Evolutionary conservation across 495 filamentous ascomycete species (phyloP), one percentile per base, ranked within the genome.

Genomic region (Trichocladium uniseriatum): DNA sequence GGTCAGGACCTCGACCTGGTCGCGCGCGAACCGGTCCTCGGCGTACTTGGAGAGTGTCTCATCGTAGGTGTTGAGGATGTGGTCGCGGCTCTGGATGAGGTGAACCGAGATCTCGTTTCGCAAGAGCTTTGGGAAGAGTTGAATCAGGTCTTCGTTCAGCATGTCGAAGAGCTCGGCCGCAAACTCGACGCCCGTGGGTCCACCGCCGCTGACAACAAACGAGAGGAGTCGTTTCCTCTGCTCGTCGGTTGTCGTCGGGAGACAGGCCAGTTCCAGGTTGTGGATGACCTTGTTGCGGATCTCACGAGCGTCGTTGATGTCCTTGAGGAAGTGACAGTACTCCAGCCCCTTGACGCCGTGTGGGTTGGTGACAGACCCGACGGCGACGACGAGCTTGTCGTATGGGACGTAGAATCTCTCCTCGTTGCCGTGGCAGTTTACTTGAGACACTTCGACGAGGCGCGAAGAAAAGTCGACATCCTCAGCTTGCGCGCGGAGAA

Each of bases 21-120:
- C 92, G 54, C 89, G 88, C 28, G 84, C 78, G 59, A 99, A 97
- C 22, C 83, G 85, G 57, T 84, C 73, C 69, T 99, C 94, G 46
- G 94, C 94, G 62, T 88, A 99, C 59, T 81, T 81, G 18, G 89
- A 95, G 1, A 99, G 74, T 0, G 87, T 82, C 66, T 97, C 94
- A 56, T 99, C 94, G 61, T 99, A 99, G 5, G 94, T 99, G 68
- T 99, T 99, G 18, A 99, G 71, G 49, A 99, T 99, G 59, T 99
- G 91, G 31, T 79, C 81, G 37, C 94, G 78, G 58, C 85, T 91
- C 58, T 99, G 94, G 48, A 99, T 94, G 34, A 99, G 74, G 63
- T 99, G 94, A 0, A 99, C 90, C 4, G 94, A 97, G 36, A 97
- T 90, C 64, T 99, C 90, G 58, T 96, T 96, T 37, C 94, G 79